Evolutionary conservation across 495 filamentous ascomycete genomes (phyloP), one percentile per base, ranked within the genome.

Genomic region (Penicillium crystallinum): DNA sequence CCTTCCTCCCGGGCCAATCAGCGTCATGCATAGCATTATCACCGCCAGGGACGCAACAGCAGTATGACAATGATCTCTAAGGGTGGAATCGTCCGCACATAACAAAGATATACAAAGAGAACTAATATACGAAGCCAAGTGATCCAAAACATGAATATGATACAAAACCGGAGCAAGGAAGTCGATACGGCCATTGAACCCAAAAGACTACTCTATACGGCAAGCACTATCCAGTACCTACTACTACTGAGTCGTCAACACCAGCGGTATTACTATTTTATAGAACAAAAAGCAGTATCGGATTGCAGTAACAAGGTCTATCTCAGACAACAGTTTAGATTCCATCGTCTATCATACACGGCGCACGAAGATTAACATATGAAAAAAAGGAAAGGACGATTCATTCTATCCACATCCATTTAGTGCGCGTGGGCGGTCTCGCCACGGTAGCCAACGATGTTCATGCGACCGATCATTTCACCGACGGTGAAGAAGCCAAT

Each of bases 401-500:
- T 58, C 53, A 52, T 52, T 66, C 56, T 50, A 64, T 43, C 40
- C 23, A 43, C 25, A 52, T 61, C 56, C 58, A 62, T 64, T 67
- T 86, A 86, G 76, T 88, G 85, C 60, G 83, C 81, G 58, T 74
- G 73, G 37, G 69, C 76, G 60, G 67, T 57, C 57, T 87, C 80
- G 61, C 89, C 89, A 68, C 82, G 78, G 78, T 97, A 99, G 55
- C 93, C 93, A 62, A 99, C 76, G 55, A 99, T 67, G 84, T 97
- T 96, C 72, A 90, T 77, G 51, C 91, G 79, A 52, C 93, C 93
- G 58, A 97, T 86, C 73, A 99, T 97, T 81, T 97, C 90, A 52
- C 93, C 93, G 19, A 99, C 82, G 15, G 90, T 91, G 81, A 97
- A 99, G 81, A 99, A 97, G 47, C 93, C 93, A 52, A 99, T 70